Evolutionary conservation across 176 grass and related monocot species (phyloP), one percentile per base, ranked within the genome.

Genomic region (Poa pratensis): DNA sequence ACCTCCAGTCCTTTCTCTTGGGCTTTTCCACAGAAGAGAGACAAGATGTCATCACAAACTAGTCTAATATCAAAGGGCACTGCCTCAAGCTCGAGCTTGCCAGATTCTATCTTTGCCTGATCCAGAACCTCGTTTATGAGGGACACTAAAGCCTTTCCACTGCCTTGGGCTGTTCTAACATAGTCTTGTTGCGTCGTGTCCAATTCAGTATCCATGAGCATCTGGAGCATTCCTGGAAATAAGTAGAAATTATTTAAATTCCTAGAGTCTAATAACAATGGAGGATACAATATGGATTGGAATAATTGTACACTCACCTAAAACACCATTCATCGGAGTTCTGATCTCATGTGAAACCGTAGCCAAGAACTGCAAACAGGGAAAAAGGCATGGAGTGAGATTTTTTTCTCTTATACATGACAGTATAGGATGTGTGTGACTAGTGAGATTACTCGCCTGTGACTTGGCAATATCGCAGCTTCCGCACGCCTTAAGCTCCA

Each of bases 321-420:
- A 76, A 88, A 99, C 97, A 80, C 97, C 97, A 85, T 99, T 99
- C 97, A 99, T 99, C 9, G 97, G 97, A 79, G 97, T 99, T 89
- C 97, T 92, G 58, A 99, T 99, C 94, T 99, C 97, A 45, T 99
- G 96, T 77, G 96, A 99, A 88, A 99, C 96, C 20, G 96, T 99
- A 62, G 96, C 96, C 88, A 99, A 85, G 88, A 99, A 99, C 96
- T 99, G 89, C 78, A 92, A 68, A 32, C n/a, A 77, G 61, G 52
- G 80, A 71, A 83, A 64, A 80, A 8, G 17, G 19, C 40, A 75
- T 19, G 69, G 27, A 58, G 60, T 84, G 19, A 75, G 11, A 34
- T 66, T 14, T 71, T 70, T 42, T 82, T 27, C 58, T 68, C n/a
- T 76, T 18, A 78, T 32, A 79, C 24, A 67, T 53, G 43, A 66